Evolutionary conservation across 495 filamentous ascomycete genomes (phyloP), one percentile per base, ranked within the genome.

Genomic region (Aspergillus cavernicola): DNA sequence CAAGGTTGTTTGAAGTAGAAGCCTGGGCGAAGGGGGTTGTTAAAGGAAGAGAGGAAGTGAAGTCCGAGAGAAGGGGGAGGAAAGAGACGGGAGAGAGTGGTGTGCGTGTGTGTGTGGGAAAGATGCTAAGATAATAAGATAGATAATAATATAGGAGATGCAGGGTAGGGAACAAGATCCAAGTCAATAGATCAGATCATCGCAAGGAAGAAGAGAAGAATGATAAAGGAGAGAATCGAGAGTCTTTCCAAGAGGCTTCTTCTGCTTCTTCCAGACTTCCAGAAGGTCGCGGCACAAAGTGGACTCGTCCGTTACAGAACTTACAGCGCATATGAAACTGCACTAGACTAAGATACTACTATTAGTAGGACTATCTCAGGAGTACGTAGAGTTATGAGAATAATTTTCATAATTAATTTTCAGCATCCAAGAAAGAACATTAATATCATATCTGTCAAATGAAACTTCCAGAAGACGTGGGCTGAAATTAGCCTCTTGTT

Each of bases 271-370:
- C 48, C 53, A 60, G 58, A 48, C 59, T 62, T 62, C 59, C 59
- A 62, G 59, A 62, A 62, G 51, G 47, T 57, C 52, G 53, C 56
- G 56, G 56, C 52, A 59, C 46, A 39, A 53, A 50, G 56, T 47
- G 56, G 52, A 53, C 55, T 57, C 55, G 50, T 28, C 55, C 41
- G 48, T 56, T n/a, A n/a, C 16, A n/a, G 35, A 18, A 3, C 35
- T 38, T n/a, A n/a, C n/a, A n/a, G n/a, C n/a, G 35, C 35, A 2
- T 9, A 38, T 38, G n/a, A 38, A n/a, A 38, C 13, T 4, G 13
- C 16, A 16, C 35, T n/a, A n/a, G 26, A 29, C 26, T 29, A 5
- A 29, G 26, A n/a, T 29, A 29, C 26, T 29, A 29, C 26, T 29
- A 29, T 13, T 33, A 33, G 31, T 33, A 29, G 26, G n/a, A n/a